Base-by-base conservation (phyloP, 2,329 filamentous ascomycete genomes). In the Cercospora sp. region DNA sequence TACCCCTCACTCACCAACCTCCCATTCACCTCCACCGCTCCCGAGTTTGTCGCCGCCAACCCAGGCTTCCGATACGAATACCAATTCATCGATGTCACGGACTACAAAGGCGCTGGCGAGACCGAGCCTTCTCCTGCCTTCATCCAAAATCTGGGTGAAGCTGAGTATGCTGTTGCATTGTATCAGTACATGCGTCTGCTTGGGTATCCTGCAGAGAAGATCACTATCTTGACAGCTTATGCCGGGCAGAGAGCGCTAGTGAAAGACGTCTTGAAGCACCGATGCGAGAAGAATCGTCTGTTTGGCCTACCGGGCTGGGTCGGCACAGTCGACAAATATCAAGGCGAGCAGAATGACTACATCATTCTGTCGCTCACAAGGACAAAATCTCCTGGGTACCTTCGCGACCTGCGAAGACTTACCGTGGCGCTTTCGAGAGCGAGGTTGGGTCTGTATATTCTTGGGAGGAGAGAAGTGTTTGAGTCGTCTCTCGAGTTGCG, bases 261-360 rank as follows among this genome's bases (percentile, higher is more conserved):
- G 69, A 90, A 87, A 74, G 94, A 99, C 79, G 93, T 99, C 3
- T 82, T 99, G 62, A 83, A 82, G 13, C 92, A 96, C 77, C 87
- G 95, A 67, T 99, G 95, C 80, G 90, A 89, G 43, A 90, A 88
- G 74, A 96, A 93, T 74, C 83, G 89, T 2, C 83, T 98, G 21
- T 99, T 99, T 80, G 94, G 94, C 8, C 82, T 97, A 79, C 95
- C 95, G 18, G 91, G 90, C 80, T 90, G 91, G 63, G 92, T 99
- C 30, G 94, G 92, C 3, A 99, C 96, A 5, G 94, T 99, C 71
- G 95, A 99, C 82, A 97, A 97, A 80, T 99, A 98, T 77, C 95
- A 99, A 82, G 96, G 95, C 79, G 95, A 99, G 84, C 95, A 99
- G 81, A 99, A 99, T 80, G 95, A 99, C 77, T 98, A 97, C 77